Conservation (phyloP, 2,329 filamentous ascomycete genomes). For the Sporothrix protearum region DNA sequence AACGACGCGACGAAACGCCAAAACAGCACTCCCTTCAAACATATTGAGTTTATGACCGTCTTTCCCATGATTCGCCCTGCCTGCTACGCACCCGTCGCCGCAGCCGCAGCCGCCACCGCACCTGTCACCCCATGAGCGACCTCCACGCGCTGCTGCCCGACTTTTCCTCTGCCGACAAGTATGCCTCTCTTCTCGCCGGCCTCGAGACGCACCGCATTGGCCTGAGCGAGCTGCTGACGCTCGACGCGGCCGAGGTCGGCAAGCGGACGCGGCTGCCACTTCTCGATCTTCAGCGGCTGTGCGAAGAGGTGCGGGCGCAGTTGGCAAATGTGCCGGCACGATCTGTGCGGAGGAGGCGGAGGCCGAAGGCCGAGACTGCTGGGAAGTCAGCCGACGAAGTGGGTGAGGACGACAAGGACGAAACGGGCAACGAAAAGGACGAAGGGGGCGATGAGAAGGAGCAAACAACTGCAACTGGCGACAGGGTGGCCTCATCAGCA, state of each 20-base stretch:
- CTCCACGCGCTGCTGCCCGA: conserved; percentile 76
- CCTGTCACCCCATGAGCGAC: conserved; percentile 69
- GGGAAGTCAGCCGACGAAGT: conserved; percentile 22
- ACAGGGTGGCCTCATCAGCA: no score
- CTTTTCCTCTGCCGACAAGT: conserved; percentile 64
- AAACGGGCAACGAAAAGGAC: no score
- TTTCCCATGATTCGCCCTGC: background rate
- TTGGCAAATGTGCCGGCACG: conserved; percentile 12
- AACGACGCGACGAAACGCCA: background rate
- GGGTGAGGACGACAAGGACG: background rate
- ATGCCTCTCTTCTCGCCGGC: conserved; percentile 70
- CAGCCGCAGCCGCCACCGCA: no score
- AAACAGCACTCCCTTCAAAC: background rate
- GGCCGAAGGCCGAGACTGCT: conserved; percentile 26
- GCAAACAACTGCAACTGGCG: no score
- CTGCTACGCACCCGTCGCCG: background rate
- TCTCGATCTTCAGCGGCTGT: conserved; percentile 72
- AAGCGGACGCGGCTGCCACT: conserved; percentile 80
- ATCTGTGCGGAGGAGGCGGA: background rate
- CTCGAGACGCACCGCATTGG: conserved; percentile 76
- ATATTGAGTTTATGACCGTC: background rate
- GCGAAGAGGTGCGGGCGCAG: conserved; percentile 32
- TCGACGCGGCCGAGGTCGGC: conserved; percentile 77
- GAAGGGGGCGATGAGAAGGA: background rate
- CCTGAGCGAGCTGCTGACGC: conserved; percentile 78